These are phyloP conservation scores for Purpureocillium lavendulum DNA, from an alignment of 2,329 filamentous ascomycete species.

Conservation along the genomic window DNA sequence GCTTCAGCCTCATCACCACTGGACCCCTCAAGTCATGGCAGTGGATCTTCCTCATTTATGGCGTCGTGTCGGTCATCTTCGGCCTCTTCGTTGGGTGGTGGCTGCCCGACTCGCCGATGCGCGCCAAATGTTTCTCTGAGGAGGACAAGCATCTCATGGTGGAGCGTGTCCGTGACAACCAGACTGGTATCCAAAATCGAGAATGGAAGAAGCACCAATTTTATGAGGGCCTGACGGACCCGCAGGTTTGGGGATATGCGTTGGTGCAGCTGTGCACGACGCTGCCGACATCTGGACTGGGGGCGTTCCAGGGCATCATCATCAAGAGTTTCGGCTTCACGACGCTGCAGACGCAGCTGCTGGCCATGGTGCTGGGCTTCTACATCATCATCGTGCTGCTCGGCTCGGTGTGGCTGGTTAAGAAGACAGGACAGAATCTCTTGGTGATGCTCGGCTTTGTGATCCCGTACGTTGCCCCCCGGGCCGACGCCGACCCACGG, in stretches of 20 bases:
- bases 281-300: conserved; percentile 63
- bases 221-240: conserved; percentile 49
- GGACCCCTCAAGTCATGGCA: conserved; percentile 57
- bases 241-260: conserved; percentile 58
- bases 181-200: conserved; percentile 52
- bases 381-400: conserved; percentile 67
- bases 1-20: conserved; percentile 42
- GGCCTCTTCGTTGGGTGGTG: conserved; percentile 55
- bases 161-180: conserved; percentile 51
- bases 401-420: conserved; percentile 57
- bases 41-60: conserved; percentile 59
- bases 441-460: conserved; percentile 58
- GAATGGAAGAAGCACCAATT: conserved; percentile 37
- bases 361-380: conserved; percentile 67
- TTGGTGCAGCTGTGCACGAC: conserved; percentile 64
- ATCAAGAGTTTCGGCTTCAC: conserved; percentile 62
- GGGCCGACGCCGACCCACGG: too few species aligned
- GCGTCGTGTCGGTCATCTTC: conserved; percentile 53
- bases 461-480: conserved; percentile 45
- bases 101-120: conserved; percentile 64
- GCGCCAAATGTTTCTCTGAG: conserved; percentile 60
- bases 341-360: conserved; percentile 58
- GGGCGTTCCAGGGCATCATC: conserved; percentile 67
- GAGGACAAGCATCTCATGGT: conserved; percentile 57
- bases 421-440: conserved; percentile 61